These are phyloP conservation scores for Carpinus viminea DNA, from an alignment of 306 rosid species.

Conservation along the genomic window DNA sequence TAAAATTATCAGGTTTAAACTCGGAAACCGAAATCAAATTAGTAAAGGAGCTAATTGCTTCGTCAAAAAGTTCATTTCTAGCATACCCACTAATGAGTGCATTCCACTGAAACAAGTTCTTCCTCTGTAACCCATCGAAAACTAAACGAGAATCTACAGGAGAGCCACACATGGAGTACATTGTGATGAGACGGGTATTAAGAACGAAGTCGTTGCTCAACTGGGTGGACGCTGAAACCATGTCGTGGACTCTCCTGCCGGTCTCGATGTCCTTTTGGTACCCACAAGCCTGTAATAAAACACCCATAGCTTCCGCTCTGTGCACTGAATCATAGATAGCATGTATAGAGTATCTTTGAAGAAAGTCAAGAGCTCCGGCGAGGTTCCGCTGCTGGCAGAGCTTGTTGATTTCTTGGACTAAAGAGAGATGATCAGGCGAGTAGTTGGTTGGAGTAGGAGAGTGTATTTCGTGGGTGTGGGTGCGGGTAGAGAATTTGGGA, in stretches of 20 bases:
- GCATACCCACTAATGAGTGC: conserved; percentile 71
- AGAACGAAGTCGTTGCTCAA: conserved; percentile 57
- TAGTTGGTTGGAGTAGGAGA: conserved; percentile 12
- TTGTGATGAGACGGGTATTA: conserved; percentile 63
- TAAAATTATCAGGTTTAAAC: conserved; percentile 65
- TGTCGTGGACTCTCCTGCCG: conserved; percentile 55
- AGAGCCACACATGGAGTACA: conserved; percentile 68
- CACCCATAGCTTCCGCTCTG: conserved; percentile 40
- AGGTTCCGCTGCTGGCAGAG: conserved; percentile 59
- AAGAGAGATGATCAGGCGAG: conserved; percentile 7
- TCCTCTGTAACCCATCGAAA: conserved; percentile 45
- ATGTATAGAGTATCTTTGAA: conserved; percentile 35
- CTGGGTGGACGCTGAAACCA: conserved; percentile 41
- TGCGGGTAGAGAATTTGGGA: conserved; percentile 38
- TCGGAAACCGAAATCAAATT: conserved; percentile 49
- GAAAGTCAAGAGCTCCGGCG: conserved; percentile 46
- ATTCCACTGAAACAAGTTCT: conserved; percentile 65
- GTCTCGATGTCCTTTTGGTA: conserved; percentile 44
- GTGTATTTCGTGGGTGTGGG: conserved; percentile 24
- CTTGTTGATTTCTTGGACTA: conserved; percentile 39
- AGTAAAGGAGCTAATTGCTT: conserved; percentile 42
- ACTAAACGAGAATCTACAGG: conserved; percentile 55
- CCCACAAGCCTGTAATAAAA: conserved; percentile 58
- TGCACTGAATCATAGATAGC: conserved; percentile 28
- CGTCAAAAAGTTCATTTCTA: conserved; percentile 53